Conservation (phyloP, 768 basidiomycete genomes). For the Boletus reticuloceps region DNA sequence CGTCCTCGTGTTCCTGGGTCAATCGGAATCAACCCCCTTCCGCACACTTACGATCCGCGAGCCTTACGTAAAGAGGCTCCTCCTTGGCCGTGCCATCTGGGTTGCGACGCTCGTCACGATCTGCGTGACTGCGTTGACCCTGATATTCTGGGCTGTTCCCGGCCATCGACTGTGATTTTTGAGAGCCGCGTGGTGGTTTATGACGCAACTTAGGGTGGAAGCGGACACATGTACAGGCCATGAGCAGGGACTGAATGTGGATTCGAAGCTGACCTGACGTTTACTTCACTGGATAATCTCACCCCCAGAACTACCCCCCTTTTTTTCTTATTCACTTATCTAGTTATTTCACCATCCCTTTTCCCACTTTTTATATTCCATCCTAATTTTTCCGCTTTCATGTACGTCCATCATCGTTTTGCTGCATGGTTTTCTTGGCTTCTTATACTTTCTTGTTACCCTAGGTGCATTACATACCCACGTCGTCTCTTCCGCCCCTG, state of each 20-base stretch:
- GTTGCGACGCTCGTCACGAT: constrained; percentile 76
- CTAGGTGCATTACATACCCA: constrained; percentile 24
- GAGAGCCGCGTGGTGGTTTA: not conserved
- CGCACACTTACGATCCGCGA: constrained; percentile 89
- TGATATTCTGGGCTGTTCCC: constrained; percentile 95
- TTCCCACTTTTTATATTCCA: constrained; percentile 20
- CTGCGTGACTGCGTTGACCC: constrained; percentile 75
- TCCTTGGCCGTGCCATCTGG: constrained; percentile 90
- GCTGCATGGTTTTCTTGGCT: constrained; percentile 9
- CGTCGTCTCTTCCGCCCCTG: constrained; percentile 8
- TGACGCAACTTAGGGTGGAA: constrained; percentile 9
- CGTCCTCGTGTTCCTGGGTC: constrained; percentile 87
- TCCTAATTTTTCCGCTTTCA: constrained; percentile 25
- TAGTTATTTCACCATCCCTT: constrained; percentile 24
- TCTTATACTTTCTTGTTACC: constrained; percentile 22
- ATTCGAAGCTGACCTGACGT: constrained; percentile 15
- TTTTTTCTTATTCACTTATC: constrained; percentile 31
- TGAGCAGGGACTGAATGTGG: constrained; percentile 15
- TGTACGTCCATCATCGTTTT: constrained; percentile 20
- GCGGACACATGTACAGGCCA: constrained; percentile 6
- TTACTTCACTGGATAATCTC: constrained; percentile 21
- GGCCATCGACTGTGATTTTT: constrained; percentile 73
- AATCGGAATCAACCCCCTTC: constrained; percentile 97
- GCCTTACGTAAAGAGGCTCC: constrained; percentile 89
- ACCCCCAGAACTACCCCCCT: constrained; percentile 15